Conservation (phyloP, 352 stramenopile species). For the Globisporangium perplexum region DNA sequence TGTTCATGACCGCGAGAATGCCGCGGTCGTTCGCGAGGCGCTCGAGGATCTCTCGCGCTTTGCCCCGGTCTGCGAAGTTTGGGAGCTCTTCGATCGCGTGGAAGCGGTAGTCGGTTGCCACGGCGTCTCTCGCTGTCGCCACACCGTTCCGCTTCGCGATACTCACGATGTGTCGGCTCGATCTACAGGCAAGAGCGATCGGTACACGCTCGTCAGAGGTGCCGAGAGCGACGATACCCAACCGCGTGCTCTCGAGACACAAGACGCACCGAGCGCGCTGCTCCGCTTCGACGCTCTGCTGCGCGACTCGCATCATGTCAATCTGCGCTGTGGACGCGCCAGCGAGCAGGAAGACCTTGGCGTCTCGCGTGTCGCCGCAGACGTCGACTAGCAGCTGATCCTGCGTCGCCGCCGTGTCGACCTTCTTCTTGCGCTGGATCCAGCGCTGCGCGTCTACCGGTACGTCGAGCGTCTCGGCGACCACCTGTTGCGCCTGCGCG, state of each 20-base stretch:
- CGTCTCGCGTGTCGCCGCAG: conserved; percentile 18
- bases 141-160: conserved; percentile 47
- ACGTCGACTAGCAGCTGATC: conserved; percentile 14
- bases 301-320: conserved; percentile 40
- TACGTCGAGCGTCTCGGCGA: conserved; percentile 24
- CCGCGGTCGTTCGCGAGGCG: conserved; percentile 83
- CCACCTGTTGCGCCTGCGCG: conserved; percentile 27
- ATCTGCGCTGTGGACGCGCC: conserved; percentile 44
- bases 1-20: conserved; percentile 84
- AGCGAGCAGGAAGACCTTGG: conserved; percentile 34
- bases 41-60: conserved; percentile 76
- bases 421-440: conserved; percentile 46
- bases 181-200: conserved; percentile 16
- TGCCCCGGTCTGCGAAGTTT: conserved; percentile 43
- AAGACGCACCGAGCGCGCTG: conserved; percentile 35
- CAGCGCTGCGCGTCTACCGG: conserved; percentile 41
- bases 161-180: conserved; percentile 45
- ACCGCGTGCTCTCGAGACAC: no score
- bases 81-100: conserved; percentile 61
- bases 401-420: conserved; percentile 25
- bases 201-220: neutral
- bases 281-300: conserved; percentile 32
- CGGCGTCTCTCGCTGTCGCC: conserved; percentile 27
- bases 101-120: conserved; percentile 55
- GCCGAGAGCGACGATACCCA: no score